Evolutionary conservation across 228 moss, liverwort and hornwort genomes (phyloP), one percentile per base, ranked within the genome.

Genomic region (Sphagnum fallax): DNA sequence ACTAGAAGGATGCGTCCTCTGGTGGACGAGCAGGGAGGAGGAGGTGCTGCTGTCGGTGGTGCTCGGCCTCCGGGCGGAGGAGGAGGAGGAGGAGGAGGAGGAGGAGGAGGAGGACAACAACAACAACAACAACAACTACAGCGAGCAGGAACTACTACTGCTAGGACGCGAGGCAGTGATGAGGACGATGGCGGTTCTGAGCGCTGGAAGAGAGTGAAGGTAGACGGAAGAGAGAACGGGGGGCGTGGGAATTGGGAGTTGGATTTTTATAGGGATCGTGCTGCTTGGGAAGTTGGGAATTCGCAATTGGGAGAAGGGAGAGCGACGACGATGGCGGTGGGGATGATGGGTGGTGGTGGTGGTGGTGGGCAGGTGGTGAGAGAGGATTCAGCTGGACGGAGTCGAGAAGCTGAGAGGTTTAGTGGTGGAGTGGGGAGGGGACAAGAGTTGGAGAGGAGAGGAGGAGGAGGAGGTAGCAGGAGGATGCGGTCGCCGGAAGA

Each of bases 141-240:
- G 32, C 32, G 32, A 32, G 32, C 32, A 32, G 32, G 32, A 32
- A 32, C 32, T 32, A 32, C 32, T 32, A 2, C 2, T 32, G 32
- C 32, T 32, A 32, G 2, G 32, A 32, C 32, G 32, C 32, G 32
- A 32, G 32, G 1, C 62, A 6, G 62, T 14, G 7, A 48, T 65
- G 65, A 5, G 65, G 65, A 48, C 47, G 47, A 65, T 65, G 65
- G 65, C 65, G n/a, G 7, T 7, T 14, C 14, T 32, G 65, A 48
- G 49, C 4, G 65, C 9, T 49, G 47, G 47, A n/a, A 53, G 67
- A 67, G 67, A 12, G 67, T 49, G 10, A 14, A 7, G 9, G 67
- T 10, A 5, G 49, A 53, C 18, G 12, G 49, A 12, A 11, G 67
- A 16, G 51, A 52, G 51, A 47, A 67, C 52, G 50, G 10, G n/a